Base-by-base conservation (phyloP, 441 rosid genomes). In the Aquilaria agallochum region DNA sequence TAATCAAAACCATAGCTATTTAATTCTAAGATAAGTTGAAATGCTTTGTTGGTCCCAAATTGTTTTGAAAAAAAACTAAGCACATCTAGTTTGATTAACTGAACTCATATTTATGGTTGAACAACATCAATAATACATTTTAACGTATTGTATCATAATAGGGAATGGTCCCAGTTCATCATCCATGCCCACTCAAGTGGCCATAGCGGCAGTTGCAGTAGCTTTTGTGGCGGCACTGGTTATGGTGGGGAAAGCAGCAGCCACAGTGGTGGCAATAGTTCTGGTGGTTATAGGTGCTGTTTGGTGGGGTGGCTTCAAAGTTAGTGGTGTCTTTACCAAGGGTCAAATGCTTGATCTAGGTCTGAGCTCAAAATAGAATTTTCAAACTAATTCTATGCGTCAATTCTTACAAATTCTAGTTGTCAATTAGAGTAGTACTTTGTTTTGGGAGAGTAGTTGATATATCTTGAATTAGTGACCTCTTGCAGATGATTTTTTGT, bases 111-210 rank as follows among this genome's bases (percentile, higher is more conserved):
- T 57, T 34, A 65, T 45, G 58, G 64, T 56, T 60, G 40, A 53
- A 53, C 36, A 55, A 51, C 72, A 66, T 71, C 65, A 67, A 70
- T 67, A 63, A 68, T 68, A 78, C 76, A 69, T 72, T 76, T 83
- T 75, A 75, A 83, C 74, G 79, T 81, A 73, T 84, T 83, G 80
- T 81, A 83, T 84, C 82, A 68, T 89, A 82, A 80, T 91, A 91
- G 97, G 99, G 81, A 85, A 73, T 69, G 79, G 79, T 83, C 92
- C 91, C 87, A 88, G 84, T 75, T 82, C 94, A 83, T 88, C 90
- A 65, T 84, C 64, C 68, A 70, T 84, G 81, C 80, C 87, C 83
- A 83, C 84, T 86, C 90, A 80, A 82, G 86, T 76, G 84, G 90
- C 81, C 78, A 63, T 89, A 75, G 92, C 78, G 57, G 83, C 87